Base-by-base conservation (phyloP, 169 alveolate genomes). In the Babesia sp. region DNA sequence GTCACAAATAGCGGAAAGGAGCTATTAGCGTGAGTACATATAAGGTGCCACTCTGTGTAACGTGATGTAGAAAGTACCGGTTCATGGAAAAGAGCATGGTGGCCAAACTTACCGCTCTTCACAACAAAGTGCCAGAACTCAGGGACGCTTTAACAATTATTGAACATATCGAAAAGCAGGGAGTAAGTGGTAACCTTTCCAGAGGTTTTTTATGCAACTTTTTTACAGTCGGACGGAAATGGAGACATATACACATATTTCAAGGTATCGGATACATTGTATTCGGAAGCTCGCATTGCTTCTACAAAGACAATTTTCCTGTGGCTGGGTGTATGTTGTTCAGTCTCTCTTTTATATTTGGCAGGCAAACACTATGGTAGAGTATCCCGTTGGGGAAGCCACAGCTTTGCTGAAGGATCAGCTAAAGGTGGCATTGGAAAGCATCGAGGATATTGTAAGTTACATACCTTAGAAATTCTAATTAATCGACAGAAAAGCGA, bases 311-410 rank as follows among this genome's bases (percentile, higher is more conserved):
- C 91, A 9, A 88, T 91, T 37, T 87, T 89, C 55, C 88, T 92
- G 6, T 92, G 96, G 96, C 90, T 92, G 33, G 95, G 95, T 67
- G 96, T 92, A 59, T 18, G 92, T 44, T 36, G 9, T 28, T n/a
- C 45, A 24, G 26, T n/a, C 6, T 12, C 20, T 29, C 1, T 16
- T 20, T 16, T 4, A 9, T 8, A 39, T 1, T 4, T 41, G 37
- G 29, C 61, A 93, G 96, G 95, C 97, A 39, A 92, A 92, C 64
- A 90, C 93, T 9, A 66, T 93, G 90, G 92, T 93, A 42, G 97
- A 93, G 73, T 93, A 92, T 64, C 84, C 95, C 20, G 61, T 93
- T 50, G 90, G 91, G 33, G 97, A 93, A 51, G 97, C 97, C 39
- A 72, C 68, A n/a, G 91, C 87, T 26, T 83, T 93, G 53, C 67